phyloP scores from a whole-genome alignment of 2,329 filamentous ascomycete genomes.

The Dryadomyces quercivorus region DNA sequence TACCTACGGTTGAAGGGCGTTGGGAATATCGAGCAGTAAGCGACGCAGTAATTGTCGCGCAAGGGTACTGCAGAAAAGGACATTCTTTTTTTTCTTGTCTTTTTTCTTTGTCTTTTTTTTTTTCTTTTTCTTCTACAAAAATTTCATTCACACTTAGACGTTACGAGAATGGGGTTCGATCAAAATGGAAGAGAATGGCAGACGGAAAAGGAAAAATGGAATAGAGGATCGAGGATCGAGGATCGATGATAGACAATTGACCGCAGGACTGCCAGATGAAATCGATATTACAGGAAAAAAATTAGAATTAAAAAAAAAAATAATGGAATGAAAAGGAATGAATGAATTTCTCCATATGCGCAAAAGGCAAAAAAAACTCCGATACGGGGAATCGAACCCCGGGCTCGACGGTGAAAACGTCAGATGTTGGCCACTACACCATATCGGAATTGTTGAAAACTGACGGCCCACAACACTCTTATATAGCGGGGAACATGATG shows the following conservation, averaged over 20 bases:
- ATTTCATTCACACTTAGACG: too few relatives aligned
- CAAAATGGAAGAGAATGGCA: too few relatives aligned
- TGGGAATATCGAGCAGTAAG: conserved; percentile 33
- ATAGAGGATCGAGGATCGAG: not conserved
- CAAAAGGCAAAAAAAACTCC: not conserved
- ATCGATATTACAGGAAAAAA: not conserved
- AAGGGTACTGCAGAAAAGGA: too few relatives aligned
- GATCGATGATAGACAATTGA: not conserved
- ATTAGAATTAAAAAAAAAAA: not conserved
- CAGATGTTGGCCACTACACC: conserved; percentile 5
- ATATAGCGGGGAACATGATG: not conserved
- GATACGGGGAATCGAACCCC: conserved; percentile 7
- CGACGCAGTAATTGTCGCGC: too few relatives aligned
- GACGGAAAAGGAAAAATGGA: not conserved
- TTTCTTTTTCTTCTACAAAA: too few relatives aligned
- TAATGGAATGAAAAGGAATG: not conserved
- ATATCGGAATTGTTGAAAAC: conserved; percentile 2
- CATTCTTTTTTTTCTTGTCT: too few relatives aligned
- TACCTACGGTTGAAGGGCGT: conserved; percentile 54
- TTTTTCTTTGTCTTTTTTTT: too few relatives aligned
- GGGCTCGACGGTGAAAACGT: conserved; percentile 4
- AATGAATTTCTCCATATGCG: too few relatives aligned
- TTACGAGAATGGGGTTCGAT: too few relatives aligned
- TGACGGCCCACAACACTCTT: not conserved
- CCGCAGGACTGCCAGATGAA: too few relatives aligned